A percentile compares a stretch with the other conserved stretches of the same genome.
phyloP scores from a whole-genome alignment of 2,329 filamentous ascomycete genomes.

The Coniella vitis region DNA sequence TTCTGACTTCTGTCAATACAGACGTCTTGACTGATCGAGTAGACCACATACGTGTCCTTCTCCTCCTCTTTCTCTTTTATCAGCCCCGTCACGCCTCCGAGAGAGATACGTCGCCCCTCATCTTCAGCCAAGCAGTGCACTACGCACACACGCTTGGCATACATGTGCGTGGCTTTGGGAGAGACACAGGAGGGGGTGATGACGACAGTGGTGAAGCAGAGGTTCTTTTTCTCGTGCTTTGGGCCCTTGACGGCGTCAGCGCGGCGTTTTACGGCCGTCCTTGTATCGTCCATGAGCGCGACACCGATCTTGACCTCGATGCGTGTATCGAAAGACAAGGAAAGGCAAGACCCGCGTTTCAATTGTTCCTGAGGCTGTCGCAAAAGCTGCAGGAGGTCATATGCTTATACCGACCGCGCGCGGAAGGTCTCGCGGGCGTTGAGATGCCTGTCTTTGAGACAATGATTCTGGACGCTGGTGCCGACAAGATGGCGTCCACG shows the following conservation, averaged over 20 bases:
- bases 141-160: slow-evolving; percentile 51
- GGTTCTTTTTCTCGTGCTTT: slow-evolving; percentile 50
- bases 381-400: slow-evolving; percentile 53
- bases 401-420: slow-evolving; percentile 51
- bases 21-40: slow-evolving; percentile 48
- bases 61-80: slow-evolving; percentile 52
- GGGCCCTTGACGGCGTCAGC: slow-evolving; percentile 55
- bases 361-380: slow-evolving; percentile 48
- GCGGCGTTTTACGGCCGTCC: slow-evolving; percentile 54
- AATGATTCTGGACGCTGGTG: slow-evolving; percentile 48
- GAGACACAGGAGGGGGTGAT: slow-evolving; percentile 19
- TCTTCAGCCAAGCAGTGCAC: slow-evolving; percentile 48
- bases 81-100: slow-evolving; percentile 48
- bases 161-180: slow-evolving; percentile 38
- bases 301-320: slow-evolving; percentile 48
- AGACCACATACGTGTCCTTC: slow-evolving; percentile 46
- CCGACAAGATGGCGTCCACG: slow-evolving; percentile 40
- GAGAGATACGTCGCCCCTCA: slow-evolving; percentile 45
- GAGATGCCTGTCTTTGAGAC: slow-evolving; percentile 52
- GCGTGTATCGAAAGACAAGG: slow-evolving; percentile 42
- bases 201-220: slow-evolving; percentile 37
- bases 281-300: slow-evolving; percentile 52
- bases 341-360: slow-evolving; percentile 43
- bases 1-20: slow-evolving; percentile 44
- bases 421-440: slow-evolving; percentile 37